A percentile compares a stretch with the other conserved stretches of the same genome.
Evolutionary conservation across 768 basidiomycete genomes (phyloP).

Genomic region (Phanerochaete carnosa): DNA sequence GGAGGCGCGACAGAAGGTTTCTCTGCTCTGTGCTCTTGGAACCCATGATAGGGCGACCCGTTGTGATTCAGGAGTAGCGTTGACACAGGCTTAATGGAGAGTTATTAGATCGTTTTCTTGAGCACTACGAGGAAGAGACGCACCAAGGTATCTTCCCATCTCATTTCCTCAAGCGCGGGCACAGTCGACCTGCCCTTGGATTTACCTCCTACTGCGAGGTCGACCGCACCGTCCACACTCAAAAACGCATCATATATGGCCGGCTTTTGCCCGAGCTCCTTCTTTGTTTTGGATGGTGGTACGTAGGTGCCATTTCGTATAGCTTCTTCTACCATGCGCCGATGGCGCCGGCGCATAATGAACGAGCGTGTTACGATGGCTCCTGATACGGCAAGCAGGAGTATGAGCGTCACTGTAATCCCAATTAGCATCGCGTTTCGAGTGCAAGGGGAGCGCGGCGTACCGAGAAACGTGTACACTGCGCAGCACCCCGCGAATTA

Average conservation of each 20-base stretch:
- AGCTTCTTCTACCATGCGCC: conserved; percentile 8
- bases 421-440: not conserved
- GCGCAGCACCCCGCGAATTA: not conserved
- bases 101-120: not conserved
- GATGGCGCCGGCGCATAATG: conserved; percentile 5
- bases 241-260: conserved; percentile 5
- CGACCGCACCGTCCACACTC: not conserved
- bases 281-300: not conserved
- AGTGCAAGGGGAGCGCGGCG: not conserved
- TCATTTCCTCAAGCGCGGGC: not conserved
- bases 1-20: not conserved
- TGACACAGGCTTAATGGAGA: not conserved
- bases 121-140: not conserved
- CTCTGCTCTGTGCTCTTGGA: not conserved
- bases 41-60: not conserved
- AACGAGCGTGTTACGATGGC: conserved; percentile 7
- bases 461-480: conserved; percentile 16
- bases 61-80: not conserved
- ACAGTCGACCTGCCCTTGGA: not conserved
- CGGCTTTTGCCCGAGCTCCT: conserved; percentile 4
- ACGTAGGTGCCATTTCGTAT: conserved; percentile 14
- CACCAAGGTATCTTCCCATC: conserved; percentile 2
- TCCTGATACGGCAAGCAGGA: conserved; percentile 7
- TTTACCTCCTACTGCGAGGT: not conserved
- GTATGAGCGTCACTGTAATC: conserved; percentile 7